Evolutionary conservation across 139 green algal species (phyloP), one percentile per base, ranked within the genome.

Genomic region (Chlorokybus atmophyticus): DNA sequence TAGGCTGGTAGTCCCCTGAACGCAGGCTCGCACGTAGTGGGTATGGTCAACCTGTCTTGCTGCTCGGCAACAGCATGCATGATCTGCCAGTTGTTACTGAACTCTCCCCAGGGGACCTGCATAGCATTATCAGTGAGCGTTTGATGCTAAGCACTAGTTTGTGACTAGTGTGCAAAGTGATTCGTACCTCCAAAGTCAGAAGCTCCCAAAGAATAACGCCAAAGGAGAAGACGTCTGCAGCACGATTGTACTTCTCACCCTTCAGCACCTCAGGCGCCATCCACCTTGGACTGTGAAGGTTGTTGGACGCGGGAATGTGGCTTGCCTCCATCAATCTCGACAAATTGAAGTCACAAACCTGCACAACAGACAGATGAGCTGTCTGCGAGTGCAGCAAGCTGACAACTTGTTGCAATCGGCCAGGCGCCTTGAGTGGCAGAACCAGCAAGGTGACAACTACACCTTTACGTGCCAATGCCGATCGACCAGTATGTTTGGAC

Each of bases 231-330:
- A 73, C 64, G 40, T 73, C 64, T 0, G 57, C 53, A 1, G 25
- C 52, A 27, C 52, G 40, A 42, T 73, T 32, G 29, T 47, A 55
- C 2, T 24, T 21, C n/a, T 39, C 52, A 24, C 35, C 21, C 55
- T 51, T 6, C 17, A 73, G 31, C 14, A 75, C 52, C 60, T 86
- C 82, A 1, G 83, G 83, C 3, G 82, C 74, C 83, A 87, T 91
- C 79, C 82, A 91, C 32, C 59, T 41, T n/a, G 30, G 51, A 4
- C 52, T 71, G 4, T 54, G 52, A 6, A 53, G 51, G 3, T 51
- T 29, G 3, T 25, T 29, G 35, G 28, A 39, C 23, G 28, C 29
- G 21, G 35, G 35, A 10, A 44, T 14, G 35, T 44, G 35, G 35
- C 10, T 44, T 28, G 25, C 53, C 29, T 30, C 52, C 25, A 66